Percentiles rank a stretch among this genome's conserved stretches.
phyloP scores from a whole-genome alignment of 2,329 filamentous ascomycete species.

The Corynespora cassiicola region DNA sequence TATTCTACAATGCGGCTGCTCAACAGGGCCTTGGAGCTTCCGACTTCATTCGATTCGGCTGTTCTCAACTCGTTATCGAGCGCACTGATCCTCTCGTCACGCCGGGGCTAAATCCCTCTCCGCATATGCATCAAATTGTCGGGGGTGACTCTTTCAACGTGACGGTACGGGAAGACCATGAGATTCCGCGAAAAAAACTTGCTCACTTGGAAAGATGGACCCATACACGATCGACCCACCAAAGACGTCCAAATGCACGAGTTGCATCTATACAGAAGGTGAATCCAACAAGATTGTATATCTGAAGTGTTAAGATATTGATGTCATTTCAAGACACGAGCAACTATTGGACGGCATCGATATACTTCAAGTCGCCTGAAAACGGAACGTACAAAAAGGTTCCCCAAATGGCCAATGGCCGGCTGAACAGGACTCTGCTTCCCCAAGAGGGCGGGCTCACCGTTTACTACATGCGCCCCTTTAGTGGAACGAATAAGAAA shows the following conservation, averaged over 20 bases:
- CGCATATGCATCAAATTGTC: slow-evolving; percentile 24
- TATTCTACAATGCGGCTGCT: no score
- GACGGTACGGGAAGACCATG: slow-evolving; percentile 5
- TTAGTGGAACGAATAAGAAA: slow-evolving; percentile 33
- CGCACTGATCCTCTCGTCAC: slow-evolving; percentile 22
- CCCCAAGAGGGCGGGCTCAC: slow-evolving; percentile 40
- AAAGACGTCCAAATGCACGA: slow-evolving; percentile 22
- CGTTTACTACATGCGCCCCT: slow-evolving; percentile 36
- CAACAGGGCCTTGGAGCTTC: slow-evolving; percentile 1
- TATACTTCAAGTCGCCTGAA: slow-evolving; percentile 39
- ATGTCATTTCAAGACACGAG: slow-evolving; percentile 1
- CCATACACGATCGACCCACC: slow-evolving; percentile 22
- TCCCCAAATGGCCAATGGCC: slow-evolving; percentile 44
- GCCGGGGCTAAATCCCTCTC: slow-evolving; percentile 16
- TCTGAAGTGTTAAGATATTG: background rate
- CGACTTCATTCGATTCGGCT: slow-evolving; percentile 21
- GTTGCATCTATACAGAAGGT: slow-evolving; percentile 41
- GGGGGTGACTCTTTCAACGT: slow-evolving; percentile 20
- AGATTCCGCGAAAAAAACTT: no score
- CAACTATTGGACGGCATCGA: slow-evolving; percentile 43
- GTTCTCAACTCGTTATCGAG: slow-evolving; percentile 25
- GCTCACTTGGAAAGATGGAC: slow-evolving; percentile 31
- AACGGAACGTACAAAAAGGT: slow-evolving; percentile 40
- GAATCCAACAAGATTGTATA: slow-evolving; percentile 26
- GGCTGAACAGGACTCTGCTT: slow-evolving; percentile 32